Percentiles rank a stretch among this genome's conserved stretches.
Conservation (phyloP, 139 green algal genomes). For the Edaphochlamys debaryana region DNA sequence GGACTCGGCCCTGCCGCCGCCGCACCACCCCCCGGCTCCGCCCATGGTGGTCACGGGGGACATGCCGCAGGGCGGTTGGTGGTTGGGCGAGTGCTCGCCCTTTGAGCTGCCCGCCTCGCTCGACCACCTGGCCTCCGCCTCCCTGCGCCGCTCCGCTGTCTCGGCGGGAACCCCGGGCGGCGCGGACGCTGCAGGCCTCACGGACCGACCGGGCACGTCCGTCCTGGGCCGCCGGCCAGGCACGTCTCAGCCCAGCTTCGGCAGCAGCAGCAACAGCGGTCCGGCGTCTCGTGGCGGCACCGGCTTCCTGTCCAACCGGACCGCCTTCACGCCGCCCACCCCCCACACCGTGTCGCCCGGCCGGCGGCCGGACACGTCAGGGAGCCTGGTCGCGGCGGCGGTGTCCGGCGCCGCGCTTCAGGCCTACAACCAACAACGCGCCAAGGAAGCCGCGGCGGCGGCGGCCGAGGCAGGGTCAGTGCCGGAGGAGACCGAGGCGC, state of each 20-base stretch:
- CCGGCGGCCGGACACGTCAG: not conserved
- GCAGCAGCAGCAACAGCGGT: not conserved
- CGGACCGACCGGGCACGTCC: not conserved
- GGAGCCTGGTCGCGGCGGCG: constrained; percentile 19
- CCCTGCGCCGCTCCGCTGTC: not conserved
- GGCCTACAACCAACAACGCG: not conserved
- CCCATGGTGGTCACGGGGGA: constrained; percentile 46
- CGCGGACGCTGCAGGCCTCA: not conserved
- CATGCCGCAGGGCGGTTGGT: constrained; percentile 56
- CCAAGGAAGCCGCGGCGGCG: constrained; percentile 14
- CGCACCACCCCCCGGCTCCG: not conserved
- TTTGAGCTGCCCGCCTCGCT: constrained; percentile 50
- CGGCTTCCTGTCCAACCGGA: not conserved
- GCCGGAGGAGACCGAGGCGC: not conserved
- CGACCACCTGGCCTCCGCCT: constrained; percentile 14
- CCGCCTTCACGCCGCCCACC: constrained; percentile 11
- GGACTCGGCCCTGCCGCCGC: not conserved
- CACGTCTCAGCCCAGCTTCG: not conserved
- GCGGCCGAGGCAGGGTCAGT: not conserved
- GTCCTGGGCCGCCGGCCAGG: not conserved
- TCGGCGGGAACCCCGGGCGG: no score
- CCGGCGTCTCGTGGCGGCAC: not conserved
- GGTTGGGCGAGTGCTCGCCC: constrained; percentile 42
- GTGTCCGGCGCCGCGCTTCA: constrained; percentile 22
- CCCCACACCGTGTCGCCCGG: not conserved